These are phyloP conservation scores for Arabidopsis hybrid DNA, from an alignment of 441 rosid genomes.

Conservation along the genomic window DNA sequence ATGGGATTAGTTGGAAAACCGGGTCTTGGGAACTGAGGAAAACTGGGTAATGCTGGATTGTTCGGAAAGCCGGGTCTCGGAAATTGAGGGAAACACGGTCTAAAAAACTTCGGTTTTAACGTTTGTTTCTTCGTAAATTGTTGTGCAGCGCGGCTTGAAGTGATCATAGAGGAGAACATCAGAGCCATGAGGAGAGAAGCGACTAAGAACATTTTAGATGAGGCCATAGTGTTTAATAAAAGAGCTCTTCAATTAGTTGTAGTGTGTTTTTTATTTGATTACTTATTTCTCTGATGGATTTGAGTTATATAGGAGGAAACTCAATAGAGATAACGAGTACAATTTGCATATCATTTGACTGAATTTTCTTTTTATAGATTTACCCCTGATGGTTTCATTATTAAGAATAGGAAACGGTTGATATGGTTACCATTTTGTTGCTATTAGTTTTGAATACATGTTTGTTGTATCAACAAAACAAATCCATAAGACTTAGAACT, in stretches of 20 bases:
- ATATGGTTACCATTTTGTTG: conserved; percentile 3
- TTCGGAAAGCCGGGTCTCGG: neutral
- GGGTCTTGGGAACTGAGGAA: conserved; percentile 14
- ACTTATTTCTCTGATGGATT: neutral
- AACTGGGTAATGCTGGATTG: neutral
- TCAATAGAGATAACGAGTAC: conserved; percentile 9
- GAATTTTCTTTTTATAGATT: conserved; percentile 7
- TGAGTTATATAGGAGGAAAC: conserved; percentile 8
- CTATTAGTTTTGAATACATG: neutral
- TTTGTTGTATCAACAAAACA: conserved; percentile 35
- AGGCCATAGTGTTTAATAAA: conserved; percentile 12
- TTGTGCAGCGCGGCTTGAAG: neutral
- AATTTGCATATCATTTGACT: conserved; percentile 1
- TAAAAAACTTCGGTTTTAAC: neutral
- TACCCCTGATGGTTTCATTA: neutral
- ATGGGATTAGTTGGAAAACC: neutral
- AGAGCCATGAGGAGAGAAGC: conserved; percentile 22
- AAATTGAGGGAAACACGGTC: conserved; percentile 16
- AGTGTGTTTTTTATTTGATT: neutral
- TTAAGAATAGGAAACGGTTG: neutral
- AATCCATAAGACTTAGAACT: too few species aligned
- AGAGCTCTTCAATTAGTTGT: conserved; percentile 7
- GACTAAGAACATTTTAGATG: conserved; percentile 2
- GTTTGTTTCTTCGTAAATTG: conserved; percentile 6
- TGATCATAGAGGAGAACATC: conserved; percentile 16